Evolutionary conservation across 176 grass and related monocot genomes (phyloP).

Genomic region (Cenchrus purpureus): DNA sequence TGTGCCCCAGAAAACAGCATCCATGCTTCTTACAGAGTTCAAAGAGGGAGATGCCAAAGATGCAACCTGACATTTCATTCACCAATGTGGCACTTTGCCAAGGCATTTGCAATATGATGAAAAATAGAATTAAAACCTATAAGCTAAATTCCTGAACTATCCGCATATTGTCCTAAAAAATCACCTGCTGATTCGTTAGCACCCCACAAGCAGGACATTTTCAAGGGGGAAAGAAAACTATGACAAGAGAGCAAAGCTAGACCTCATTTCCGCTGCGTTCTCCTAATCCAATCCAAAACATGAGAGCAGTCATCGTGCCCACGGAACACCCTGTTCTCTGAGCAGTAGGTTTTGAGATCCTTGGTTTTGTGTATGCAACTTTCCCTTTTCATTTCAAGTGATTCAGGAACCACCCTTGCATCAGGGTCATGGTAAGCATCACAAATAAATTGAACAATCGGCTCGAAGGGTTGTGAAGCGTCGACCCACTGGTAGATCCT

Average conservation of each 20-base stretch:
- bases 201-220: background rate
- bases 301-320: conserved; percentile 52
- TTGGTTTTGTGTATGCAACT: conserved; percentile 34
- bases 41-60: conserved; percentile 15
- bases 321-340: conserved; percentile 64
- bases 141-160: background rate
- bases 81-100: background rate
- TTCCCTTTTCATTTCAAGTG: conserved; percentile 72
- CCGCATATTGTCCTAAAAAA: background rate
- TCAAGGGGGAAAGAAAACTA: conserved; percentile 7
- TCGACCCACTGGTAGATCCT: conserved; percentile 78
- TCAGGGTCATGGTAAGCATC: conserved; percentile 51
- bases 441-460: conserved; percentile 60
- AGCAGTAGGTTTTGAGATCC: conserved; percentile 68
- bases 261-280: conserved; percentile 52
- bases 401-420: conserved; percentile 54
- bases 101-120: conserved; percentile 8
- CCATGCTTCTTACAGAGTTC: background rate
- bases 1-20: background rate
- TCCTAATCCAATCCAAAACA: conserved; percentile 77
- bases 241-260: background rate
- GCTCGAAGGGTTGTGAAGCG: conserved; percentile 62
- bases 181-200: background rate
- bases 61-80: conserved; percentile 19
- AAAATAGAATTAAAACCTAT: conserved; percentile 3